A percentile compares a stretch with the other conserved stretches of the same genome.
Conservation (phyloP, 1,139 yeast species). For the Zygosaccharomyces pseudobailii region DNA sequence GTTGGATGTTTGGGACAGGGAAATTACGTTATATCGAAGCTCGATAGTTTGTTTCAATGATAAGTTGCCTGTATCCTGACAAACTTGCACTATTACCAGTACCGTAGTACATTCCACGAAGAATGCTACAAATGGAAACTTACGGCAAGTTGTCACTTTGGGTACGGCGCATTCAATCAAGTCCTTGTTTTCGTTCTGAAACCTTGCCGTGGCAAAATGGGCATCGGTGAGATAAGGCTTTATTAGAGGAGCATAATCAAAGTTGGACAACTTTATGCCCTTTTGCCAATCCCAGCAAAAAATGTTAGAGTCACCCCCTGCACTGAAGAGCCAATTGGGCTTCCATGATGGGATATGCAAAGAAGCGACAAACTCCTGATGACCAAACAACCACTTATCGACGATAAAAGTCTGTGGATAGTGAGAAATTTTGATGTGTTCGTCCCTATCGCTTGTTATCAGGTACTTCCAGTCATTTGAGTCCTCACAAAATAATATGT, state of each 20-base stretch:
- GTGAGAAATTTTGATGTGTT: conserved; percentile 83
- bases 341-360: conserved; percentile 51
- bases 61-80: conserved; percentile 29
- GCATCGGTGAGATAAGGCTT: conserved; percentile 48
- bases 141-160: conserved; percentile 38
- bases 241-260: conserved; percentile 48
- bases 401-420: conserved; percentile 76
- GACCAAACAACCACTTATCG: conserved; percentile 83
- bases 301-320: conserved; percentile 82
- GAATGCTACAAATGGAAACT: conserved; percentile 39
- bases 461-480: conserved; percentile 45
- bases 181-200: conserved; percentile 49
- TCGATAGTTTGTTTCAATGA: conserved; percentile 33
- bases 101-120: conserved; percentile 55
- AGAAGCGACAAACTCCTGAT: conserved; percentile 71
- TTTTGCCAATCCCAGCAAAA: conserved; percentile 74
- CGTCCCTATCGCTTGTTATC: conserved; percentile 90
- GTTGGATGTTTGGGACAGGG: conserved; percentile 34
- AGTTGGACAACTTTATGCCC: conserved; percentile 43
- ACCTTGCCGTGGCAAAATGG: conserved; percentile 65
- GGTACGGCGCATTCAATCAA: conserved; percentile 51
- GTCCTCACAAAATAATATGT: conserved; percentile 47
- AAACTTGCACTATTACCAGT: conserved; percentile 42
- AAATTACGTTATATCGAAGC: conserved; percentile 34
- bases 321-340: conserved; percentile 56